Evolutionary conservation across 768 basidiomycete species (phyloP), one percentile per base, ranked within the genome.

Genomic region (Podaxis sp.): DNA sequence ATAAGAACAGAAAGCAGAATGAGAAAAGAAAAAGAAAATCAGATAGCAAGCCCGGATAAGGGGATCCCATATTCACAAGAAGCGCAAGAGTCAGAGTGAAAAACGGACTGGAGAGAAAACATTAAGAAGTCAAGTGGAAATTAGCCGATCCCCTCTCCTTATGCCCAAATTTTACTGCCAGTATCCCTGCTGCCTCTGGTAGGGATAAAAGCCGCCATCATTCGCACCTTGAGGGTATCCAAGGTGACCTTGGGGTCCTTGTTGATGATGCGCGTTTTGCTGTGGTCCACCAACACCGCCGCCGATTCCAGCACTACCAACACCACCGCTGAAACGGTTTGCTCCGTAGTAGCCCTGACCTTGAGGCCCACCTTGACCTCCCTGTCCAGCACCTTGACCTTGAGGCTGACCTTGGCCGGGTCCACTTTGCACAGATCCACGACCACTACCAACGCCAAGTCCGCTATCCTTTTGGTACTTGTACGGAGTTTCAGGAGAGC

Each of bases 391-490:
- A 9, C 72, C 75, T 65, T 81, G 81, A 21, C 80, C 80, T 57
- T 79, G 82, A 54, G 83, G 81, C 55, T 83, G 82, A 32, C 81
- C 82, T 16, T 77, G 82, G 47, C 80, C 82, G 40, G 84, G 85
- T 3, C 70, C 74, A 57, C 77, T 77, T 40, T 75, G 76, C 10
- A 75, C 76, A 32, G 76, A 71, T 9, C 76, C 77, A 35, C 79
- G 76, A 4, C 79, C 78, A 18, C 78, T 76, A 80, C 62, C 76
- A 38, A 77, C 79, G 38, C 79, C 77, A 18, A 78, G 73, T 1
- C 80, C 78, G 40, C 83, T 82, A 59, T 89, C 90, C 76, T 90
- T 89, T 10, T 80, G 76, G 3, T 88, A 86, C 69, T 92, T 91
- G 74, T 90, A 91, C 14, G 87, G 74, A 6, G 84, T 75, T 72